phyloP scores from a whole-genome alignment of 345 rosid species.

The Angophora floribunda region DNA sequence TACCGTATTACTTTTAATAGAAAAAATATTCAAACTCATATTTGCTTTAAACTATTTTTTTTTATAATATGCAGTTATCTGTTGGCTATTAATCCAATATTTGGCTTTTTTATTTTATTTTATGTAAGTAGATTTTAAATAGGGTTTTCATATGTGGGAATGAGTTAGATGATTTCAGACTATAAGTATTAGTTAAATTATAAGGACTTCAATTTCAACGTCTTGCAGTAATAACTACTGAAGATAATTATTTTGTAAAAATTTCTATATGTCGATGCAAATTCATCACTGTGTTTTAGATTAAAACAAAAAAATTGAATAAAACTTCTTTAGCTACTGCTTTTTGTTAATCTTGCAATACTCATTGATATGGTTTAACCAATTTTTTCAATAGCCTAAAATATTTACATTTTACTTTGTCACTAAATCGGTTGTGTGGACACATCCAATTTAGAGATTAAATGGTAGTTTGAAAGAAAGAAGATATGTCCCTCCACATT shows the following conservation, averaged over 20 bases:
- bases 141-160: not conserved
- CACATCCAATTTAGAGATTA: not conserved
- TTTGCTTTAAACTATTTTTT: no score
- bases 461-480: no score
- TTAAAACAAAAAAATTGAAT: not conserved
- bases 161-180: not conserved
- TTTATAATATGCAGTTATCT: not conserved
- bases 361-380: not conserved
- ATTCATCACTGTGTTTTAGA: not conserved
- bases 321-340: not conserved
- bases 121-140: not conserved
- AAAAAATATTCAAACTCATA: no score
- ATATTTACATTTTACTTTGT: not conserved
- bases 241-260: not conserved
- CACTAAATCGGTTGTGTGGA: not conserved
- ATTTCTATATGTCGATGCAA: not conserved
- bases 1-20: no score
- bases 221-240: not conserved
- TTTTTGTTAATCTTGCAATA: not conserved
- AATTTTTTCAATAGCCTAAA: not conserved
- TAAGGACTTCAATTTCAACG: not conserved
- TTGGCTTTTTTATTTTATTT: no score
- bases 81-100: not conserved
- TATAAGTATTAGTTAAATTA: no score
- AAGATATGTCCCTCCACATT: not conserved